A percentile compares a stretch with the other conserved stretches of the same genome.
Conservation (phyloP, 2,329 filamentous ascomycete species). For the Fusarium pseudograminearum region DNA sequence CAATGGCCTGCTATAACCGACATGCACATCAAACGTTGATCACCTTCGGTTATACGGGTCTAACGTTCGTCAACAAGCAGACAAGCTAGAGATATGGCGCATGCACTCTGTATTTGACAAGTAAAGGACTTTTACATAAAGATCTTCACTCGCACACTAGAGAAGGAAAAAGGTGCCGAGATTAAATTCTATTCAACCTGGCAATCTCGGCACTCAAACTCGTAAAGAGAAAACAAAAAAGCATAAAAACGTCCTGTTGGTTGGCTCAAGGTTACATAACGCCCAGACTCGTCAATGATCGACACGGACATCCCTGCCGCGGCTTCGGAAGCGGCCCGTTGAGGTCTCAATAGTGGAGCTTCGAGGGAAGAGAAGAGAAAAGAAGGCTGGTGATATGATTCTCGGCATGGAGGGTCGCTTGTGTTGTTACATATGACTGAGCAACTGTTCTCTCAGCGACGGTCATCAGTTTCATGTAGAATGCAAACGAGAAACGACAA, state of each 20-base stretch:
- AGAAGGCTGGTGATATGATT: background rate
- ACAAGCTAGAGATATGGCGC: background rate
- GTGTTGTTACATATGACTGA: background rate
- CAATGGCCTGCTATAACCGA: background rate
- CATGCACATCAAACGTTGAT: background rate
- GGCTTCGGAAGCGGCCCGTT: conserved; percentile 4
- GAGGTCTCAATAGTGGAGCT: conserved; percentile 1
- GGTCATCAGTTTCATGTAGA: background rate
- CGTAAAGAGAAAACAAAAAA: background rate
- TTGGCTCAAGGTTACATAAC: conserved; percentile 2
- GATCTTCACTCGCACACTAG: background rate
- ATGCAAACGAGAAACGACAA: background rate
- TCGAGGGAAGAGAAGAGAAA: background rate
- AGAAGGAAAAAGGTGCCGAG: background rate
- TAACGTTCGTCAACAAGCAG: background rate
- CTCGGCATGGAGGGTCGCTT: background rate
- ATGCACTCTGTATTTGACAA: too few relatives aligned
- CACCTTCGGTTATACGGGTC: background rate
- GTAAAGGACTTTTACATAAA: background rate
- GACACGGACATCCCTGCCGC: background rate
- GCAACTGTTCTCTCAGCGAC: background rate
- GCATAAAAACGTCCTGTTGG: background rate
- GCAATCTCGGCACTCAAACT: conserved; percentile 3
- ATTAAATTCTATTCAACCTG: background rate
- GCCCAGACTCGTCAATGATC: conserved; percentile 6